Percentiles rank a stretch among this genome's conserved stretches.
These are phyloP conservation scores for Leptomonas pyrrhocoris DNA, from an alignment of 208 protist species.

Conservation along the genomic window DNA sequence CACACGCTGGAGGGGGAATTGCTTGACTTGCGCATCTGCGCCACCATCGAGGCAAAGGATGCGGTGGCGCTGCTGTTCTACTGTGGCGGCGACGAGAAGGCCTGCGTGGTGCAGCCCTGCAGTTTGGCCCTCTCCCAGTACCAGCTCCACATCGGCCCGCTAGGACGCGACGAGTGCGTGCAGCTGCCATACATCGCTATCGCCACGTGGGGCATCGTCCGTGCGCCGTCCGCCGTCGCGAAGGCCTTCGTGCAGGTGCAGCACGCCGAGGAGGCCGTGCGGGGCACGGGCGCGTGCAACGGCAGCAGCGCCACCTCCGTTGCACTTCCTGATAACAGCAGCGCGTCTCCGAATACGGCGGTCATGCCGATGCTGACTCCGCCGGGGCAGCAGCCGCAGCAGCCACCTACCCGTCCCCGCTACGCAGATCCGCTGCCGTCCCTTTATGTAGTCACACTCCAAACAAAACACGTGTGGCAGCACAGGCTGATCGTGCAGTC, in stretches of 20 bases:
- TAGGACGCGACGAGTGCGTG: slow-evolving; percentile 27
- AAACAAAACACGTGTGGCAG: slow-evolving; percentile 54
- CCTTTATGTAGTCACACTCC: slow-evolving; percentile 44
- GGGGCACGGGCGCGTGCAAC: neutral
- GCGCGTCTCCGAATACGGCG: neutral
- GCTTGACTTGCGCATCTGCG: slow-evolving; percentile 29
- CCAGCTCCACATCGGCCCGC: slow-evolving; percentile 30
- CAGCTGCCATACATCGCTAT: slow-evolving; percentile 62
- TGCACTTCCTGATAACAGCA: neutral
- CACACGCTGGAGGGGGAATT: slow-evolving; percentile 32
- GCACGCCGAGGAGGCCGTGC: slow-evolving; percentile 21
- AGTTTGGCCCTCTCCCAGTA: slow-evolving; percentile 39
- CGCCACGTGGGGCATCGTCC: slow-evolving; percentile 43
- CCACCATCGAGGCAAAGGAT: slow-evolving; percentile 37
- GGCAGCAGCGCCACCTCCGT: neutral
- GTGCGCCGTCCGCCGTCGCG: slow-evolving; percentile 26
- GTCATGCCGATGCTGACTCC: slow-evolving; percentile 13
- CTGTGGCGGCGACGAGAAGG: slow-evolving; percentile 36
- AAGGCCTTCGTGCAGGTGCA: too few relatives aligned
- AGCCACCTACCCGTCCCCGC: slow-evolving; percentile 13
- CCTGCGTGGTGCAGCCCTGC: slow-evolving; percentile 38
- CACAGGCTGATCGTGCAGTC: slow-evolving; percentile 36
- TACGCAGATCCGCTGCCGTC: slow-evolving; percentile 16
- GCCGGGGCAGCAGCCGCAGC: slow-evolving; percentile 5
- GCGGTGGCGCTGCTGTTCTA: slow-evolving; percentile 38